Percentiles rank a stretch among this genome's conserved stretches.
phyloP scores from a whole-genome alignment of 179 eudicot species.

The Amaranthus tricolor region DNA sequence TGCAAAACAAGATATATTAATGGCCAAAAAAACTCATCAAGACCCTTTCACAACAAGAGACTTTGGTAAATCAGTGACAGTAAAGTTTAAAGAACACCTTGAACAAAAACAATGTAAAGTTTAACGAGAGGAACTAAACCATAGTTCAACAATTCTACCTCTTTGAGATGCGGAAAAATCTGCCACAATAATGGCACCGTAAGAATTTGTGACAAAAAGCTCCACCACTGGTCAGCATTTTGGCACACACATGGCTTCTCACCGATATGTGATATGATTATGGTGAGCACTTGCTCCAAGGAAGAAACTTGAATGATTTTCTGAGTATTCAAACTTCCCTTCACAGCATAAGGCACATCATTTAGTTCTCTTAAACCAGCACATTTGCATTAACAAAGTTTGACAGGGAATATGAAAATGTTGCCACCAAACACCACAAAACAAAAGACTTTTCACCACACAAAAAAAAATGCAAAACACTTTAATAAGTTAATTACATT shows the following conservation, averaged over 20 bases:
- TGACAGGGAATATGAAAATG: neutral
- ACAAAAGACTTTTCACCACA: neutral
- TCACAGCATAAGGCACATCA: conserved; percentile 28
- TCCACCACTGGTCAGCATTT: conserved; percentile 52
- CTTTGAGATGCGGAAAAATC: conserved; percentile 59
- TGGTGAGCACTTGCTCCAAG: conserved; percentile 64
- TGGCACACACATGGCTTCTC: conserved; percentile 67
- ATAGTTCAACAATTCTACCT: conserved; percentile 42
- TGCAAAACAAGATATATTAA: neutral
- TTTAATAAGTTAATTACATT: neutral
- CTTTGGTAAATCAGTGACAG: neutral
- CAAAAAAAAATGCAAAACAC: neutral
- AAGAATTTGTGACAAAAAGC: conserved; percentile 83
- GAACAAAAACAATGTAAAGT: neutral
- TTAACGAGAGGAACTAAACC: neutral
- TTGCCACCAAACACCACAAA: neutral
- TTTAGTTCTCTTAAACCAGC: conserved; percentile 8
- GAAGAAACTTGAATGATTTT: conserved; percentile 43
- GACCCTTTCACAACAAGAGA: neutral
- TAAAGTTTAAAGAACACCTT: neutral
- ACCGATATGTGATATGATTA: conserved; percentile 62
- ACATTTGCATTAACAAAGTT: neutral
- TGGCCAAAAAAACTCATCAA: neutral
- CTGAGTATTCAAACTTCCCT: conserved; percentile 49
- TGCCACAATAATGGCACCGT: conserved; percentile 91